phyloP scores from a whole-genome alignment of 2,329 filamentous ascomycete species.

The Venturiaceae sp. region DNA sequence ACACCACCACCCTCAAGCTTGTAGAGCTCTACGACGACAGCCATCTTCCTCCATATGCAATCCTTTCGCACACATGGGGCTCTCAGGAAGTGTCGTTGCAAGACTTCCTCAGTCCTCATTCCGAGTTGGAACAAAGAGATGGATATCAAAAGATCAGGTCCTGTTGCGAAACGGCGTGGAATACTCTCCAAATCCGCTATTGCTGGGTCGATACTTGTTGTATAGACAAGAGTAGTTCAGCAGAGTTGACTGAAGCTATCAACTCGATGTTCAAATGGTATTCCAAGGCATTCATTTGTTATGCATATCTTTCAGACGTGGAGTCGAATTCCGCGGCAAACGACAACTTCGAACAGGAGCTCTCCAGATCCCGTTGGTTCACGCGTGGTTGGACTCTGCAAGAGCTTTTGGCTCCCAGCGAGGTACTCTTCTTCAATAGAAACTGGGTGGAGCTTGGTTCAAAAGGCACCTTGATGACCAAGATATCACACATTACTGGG shows the following conservation, averaged over 20 bases:
- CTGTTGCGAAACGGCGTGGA: slow-evolving; percentile 13
- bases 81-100: background rate
- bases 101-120: background rate
- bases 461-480: background rate
- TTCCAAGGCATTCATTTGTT: slow-evolving; percentile 4
- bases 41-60: slow-evolving; percentile 1
- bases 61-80: slow-evolving; percentile 6
- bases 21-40: background rate
- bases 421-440: background rate
- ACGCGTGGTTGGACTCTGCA: slow-evolving; percentile 8
- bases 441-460: background rate
- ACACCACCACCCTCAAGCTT: background rate
- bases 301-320: slow-evolving; percentile 6
- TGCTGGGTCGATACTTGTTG: slow-evolving; percentile 9
- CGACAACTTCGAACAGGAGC: background rate
- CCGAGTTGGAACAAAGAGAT: slow-evolving; percentile 3
- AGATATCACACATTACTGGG: background rate
- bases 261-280: slow-evolving; percentile 10
- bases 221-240: slow-evolving; percentile 5
- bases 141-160: slow-evolving; percentile 15
- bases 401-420: slow-evolving; percentile 2
- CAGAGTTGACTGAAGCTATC: slow-evolving; percentile 7
- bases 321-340: background rate
- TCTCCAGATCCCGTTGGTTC: slow-evolving; percentile 5
- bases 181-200: slow-evolving; percentile 11